A percentile compares a stretch with the other conserved stretches of the same genome.
phyloP scores from a whole-genome alignment of 192 early-diverging fungal species.

The Gamsiella multidivaricata region DNA sequence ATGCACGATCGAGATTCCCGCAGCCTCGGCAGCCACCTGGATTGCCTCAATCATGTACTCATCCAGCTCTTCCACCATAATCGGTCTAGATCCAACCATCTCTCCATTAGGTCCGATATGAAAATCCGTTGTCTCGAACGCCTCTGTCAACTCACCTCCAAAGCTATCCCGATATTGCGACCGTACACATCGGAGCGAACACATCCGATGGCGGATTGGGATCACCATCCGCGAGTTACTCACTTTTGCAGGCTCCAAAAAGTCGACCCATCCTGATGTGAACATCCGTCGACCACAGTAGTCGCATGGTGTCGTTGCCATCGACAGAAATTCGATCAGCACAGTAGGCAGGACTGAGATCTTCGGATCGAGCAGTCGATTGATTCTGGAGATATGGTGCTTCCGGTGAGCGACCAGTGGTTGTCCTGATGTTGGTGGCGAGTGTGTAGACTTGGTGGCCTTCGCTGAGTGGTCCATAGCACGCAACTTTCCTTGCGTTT shows the following conservation, averaged over 20 bases:
- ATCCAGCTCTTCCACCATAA: conserved; percentile 37
- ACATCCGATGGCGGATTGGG: conserved; percentile 44
- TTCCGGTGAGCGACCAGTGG: background rate
- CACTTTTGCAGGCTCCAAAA: conserved; percentile 41
- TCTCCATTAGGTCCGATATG: conserved; percentile 44
- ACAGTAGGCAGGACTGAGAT: conserved; percentile 18
- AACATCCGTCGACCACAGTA: conserved; percentile 42
- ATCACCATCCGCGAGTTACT: conserved; percentile 27
- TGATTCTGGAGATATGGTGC: conserved; percentile 7
- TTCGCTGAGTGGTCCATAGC: background rate
- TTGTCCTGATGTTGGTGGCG: conserved; percentile 6
- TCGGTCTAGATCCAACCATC: conserved; percentile 39
- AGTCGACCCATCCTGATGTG: conserved; percentile 47
- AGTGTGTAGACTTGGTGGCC: background rate
- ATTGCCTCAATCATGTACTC: conserved; percentile 52
- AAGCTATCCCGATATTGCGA: conserved; percentile 43
- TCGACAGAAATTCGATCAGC: conserved; percentile 22
- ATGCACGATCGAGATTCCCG: conserved; percentile 39
- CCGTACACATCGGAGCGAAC: conserved; percentile 36
- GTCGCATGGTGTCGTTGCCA: conserved; percentile 30
- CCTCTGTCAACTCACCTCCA: conserved; percentile 38
- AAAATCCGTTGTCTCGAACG: conserved; percentile 39
- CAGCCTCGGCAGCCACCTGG: conserved; percentile 41
- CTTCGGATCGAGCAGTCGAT: conserved; percentile 34
- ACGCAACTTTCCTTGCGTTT: background rate